phyloP scores from a whole-genome alignment of 1,284 basidiomycete genomes.

The Athelia sp. region DNA sequence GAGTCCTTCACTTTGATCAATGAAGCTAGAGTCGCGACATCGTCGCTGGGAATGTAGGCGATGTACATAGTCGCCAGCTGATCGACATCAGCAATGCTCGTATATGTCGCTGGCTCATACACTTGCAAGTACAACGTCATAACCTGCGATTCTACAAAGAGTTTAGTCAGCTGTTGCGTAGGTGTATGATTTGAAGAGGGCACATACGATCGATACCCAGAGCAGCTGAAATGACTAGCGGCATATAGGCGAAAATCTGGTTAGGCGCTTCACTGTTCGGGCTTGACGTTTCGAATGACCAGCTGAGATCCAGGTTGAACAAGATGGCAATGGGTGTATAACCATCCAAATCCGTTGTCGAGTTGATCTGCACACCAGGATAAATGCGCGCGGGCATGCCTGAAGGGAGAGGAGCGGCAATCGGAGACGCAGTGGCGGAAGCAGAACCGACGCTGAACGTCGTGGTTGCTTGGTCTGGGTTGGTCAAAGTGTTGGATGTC shows the following conservation, averaged over 20 bases:
- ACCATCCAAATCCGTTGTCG: constrained; percentile 24
- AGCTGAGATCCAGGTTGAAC: constrained; percentile 52
- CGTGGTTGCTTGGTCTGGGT: constrained; percentile 52
- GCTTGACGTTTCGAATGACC: constrained; percentile 54
- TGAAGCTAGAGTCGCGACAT: constrained; percentile 47
- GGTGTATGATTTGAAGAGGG: constrained; percentile 12
- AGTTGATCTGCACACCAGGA: constrained; percentile 31
- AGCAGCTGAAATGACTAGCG: constrained; percentile 44
- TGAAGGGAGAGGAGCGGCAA: constrained; percentile 44
- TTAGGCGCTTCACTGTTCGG: constrained; percentile 37
- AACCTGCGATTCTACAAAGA: constrained; percentile 31
- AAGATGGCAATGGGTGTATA: constrained; percentile 51
- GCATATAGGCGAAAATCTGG: constrained; percentile 62
- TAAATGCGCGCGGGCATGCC: constrained; percentile 57
- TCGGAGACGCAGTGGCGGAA: constrained; percentile 25
- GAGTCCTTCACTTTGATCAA: constrained; percentile 53
- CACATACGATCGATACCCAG: constrained; percentile 43
- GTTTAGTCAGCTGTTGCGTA: background rate
- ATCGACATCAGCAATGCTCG: constrained; percentile 33
- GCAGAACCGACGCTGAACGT: constrained; percentile 27
- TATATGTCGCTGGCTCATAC: constrained; percentile 50
- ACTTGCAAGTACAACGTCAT: constrained; percentile 57
- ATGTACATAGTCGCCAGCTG: constrained; percentile 57
- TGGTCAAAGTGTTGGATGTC: constrained; percentile 31
- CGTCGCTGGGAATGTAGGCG: constrained; percentile 47